These are phyloP conservation scores for Colletotrichum echinochloae DNA, from an alignment of 2,329 filamentous ascomycete species.

Conservation along the genomic window DNA sequence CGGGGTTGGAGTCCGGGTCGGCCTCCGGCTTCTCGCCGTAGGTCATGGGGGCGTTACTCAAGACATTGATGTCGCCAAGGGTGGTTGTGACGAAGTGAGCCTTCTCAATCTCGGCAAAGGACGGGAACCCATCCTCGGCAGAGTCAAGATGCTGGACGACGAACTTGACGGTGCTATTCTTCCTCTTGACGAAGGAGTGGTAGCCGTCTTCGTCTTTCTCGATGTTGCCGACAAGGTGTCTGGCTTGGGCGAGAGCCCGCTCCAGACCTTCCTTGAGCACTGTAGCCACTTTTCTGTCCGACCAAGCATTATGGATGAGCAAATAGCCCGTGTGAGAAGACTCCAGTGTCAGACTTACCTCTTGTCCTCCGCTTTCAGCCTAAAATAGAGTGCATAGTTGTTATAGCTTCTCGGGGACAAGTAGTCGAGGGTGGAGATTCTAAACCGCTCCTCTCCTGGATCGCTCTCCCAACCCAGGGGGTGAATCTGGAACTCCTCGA, in stretches of 20 bases:
- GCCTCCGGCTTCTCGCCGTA: conserved; percentile 56
- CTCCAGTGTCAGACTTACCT: background rate
- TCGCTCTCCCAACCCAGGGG: conserved; percentile 53
- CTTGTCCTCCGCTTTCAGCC: conserved; percentile 49
- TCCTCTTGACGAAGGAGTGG: conserved; percentile 52
- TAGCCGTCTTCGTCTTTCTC: conserved; percentile 52
- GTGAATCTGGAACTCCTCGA: conserved; percentile 47
- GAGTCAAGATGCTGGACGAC: conserved; percentile 53
- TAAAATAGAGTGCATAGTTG: conserved; percentile 55
- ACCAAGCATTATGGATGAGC: background rate
- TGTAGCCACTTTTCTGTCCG: conserved; percentile 38
- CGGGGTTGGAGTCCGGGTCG: conserved; percentile 49
- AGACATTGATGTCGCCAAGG: conserved; percentile 50
- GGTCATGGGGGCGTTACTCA: conserved; percentile 53
- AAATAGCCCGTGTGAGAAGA: too few species aligned
- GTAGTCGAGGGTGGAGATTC: conserved; percentile 54
- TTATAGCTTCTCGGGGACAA: conserved; percentile 50
- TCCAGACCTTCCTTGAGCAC: conserved; percentile 52
- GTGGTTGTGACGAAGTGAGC: conserved; percentile 49
- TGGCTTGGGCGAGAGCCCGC: background rate
- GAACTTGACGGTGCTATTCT: conserved; percentile 50
- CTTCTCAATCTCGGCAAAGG: conserved; percentile 53
- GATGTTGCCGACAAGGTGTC: conserved; percentile 42
- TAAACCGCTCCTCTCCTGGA: conserved; percentile 51
- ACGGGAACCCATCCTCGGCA: conserved; percentile 38